These are phyloP conservation scores for Vinca minor DNA, from an alignment of 257 asterid species.

Conservation along the genomic window DNA sequence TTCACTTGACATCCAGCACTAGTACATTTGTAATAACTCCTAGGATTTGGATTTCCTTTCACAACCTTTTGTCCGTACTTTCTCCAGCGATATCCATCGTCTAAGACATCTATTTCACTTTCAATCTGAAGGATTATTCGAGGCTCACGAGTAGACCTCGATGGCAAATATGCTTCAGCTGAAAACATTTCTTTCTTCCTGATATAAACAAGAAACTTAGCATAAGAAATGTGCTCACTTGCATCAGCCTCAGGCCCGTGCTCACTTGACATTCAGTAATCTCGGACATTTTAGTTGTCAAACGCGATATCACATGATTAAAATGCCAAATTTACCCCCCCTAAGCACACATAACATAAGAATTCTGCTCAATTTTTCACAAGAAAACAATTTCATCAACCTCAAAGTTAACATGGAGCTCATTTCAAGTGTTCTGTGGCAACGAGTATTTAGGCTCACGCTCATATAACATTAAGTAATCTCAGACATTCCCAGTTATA, in stretches of 20 bases:
- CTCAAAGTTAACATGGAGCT: too few species aligned
- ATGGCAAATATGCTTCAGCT: conserved; percentile 29
- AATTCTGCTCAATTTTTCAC: neutral
- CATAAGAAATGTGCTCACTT: neutral
- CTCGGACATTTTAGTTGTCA: too few species aligned
- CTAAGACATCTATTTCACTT: conserved; percentile 66
- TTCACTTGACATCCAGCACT: conserved; percentile 64
- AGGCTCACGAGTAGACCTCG: conserved; percentile 62
- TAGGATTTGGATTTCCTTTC: conserved; percentile 84
- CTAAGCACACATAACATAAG: too few species aligned
- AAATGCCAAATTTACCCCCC: too few species aligned
- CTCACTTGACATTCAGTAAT: too few species aligned
- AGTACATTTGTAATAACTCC: conserved; percentile 92
- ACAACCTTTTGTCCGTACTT: conserved; percentile 88
- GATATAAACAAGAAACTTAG: neutral
- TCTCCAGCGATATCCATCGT: conserved; percentile 87
- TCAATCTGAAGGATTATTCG: conserved; percentile 57
- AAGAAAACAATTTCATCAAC: too few species aligned
- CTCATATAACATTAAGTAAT: too few species aligned
- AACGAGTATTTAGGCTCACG: too few species aligned
- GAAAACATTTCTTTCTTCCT: conserved; percentile 53
- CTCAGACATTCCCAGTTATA: too few species aligned
- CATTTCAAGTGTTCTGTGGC: too few species aligned
- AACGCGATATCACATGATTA: too few species aligned
- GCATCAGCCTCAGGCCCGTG: too few species aligned